Base-by-base conservation (phyloP, 116 monocot species). In the Trichopus zeylanicus region DNA sequence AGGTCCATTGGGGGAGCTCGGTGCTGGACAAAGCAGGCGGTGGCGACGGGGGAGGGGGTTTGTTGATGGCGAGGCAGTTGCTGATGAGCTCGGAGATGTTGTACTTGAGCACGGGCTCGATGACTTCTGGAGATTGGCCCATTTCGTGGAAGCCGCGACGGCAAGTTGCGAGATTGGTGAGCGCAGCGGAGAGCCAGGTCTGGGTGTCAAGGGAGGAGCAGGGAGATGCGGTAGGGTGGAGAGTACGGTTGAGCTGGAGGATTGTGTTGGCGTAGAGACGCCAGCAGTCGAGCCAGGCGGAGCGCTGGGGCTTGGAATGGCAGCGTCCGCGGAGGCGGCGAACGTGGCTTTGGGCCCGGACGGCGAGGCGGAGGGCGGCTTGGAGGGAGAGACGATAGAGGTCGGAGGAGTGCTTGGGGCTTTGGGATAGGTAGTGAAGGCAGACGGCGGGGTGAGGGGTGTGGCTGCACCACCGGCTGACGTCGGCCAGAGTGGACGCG, bases 131-230 rank as follows among this genome's bases (percentile, higher is more conserved):
- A 5, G 72, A 29, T 19, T 76, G 70, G 13, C 46, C 66, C 21
- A 81, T 33, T 16, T 70, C 71, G 23, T 64, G 39, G 73, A 92
- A 81, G 11, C 75, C 72, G 11, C 55, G 78, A 6, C 46, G 47
- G 75, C 92, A 92, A 11, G 78, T 78, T 9, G 65, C 28, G 61
- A 92, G 70, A 58, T 87, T 84, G 52, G 92, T 92, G 48, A 92
- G 74, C 13, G 84, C 78, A 42, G 92, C 87, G 60, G 77, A 75
- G 60, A 92, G 87, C 92, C 92, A 87, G 0, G 87, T 87, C 63
- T 87, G 92, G 31, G 65, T 52, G 68, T 92, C 87, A 24, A 74
- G 12, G 31, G 57, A 11, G 38, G 64, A 38, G 55, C 63, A 62
- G 16, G 15, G n/a, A n/a, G n/a, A 51, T 9, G 51, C 2, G 34